Evolutionary conservation across 768 basidiomycete species (phyloP).

Genomic region (Podaxis mareebaensis): DNA sequence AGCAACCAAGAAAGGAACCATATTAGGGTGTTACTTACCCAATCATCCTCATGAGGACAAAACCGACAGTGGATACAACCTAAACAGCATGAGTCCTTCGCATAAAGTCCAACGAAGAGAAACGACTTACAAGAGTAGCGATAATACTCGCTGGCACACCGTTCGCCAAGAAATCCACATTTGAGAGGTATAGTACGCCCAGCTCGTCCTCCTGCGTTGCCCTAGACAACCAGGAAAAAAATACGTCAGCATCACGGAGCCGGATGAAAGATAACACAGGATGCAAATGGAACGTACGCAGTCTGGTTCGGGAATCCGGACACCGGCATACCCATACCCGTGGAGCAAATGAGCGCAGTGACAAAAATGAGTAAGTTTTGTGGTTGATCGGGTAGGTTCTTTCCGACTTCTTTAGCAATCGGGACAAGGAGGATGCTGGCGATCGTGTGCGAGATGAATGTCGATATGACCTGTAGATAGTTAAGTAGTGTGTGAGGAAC

Average conservation of each 20-base stretch:
- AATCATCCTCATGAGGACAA: conserved; percentile 68
- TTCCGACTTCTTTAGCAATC: conserved; percentile 88
- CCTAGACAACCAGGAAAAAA: conserved; percentile 34
- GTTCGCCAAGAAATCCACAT: conserved; percentile 90
- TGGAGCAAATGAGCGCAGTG: conserved; percentile 88
- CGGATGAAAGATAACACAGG: conserved; percentile 13
- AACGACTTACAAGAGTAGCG: conserved; percentile 66
- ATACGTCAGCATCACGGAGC: conserved; percentile 20
- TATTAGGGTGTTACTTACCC: conserved; percentile 49
- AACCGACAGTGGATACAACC: conserved; percentile 88
- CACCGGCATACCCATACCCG: conserved; percentile 98
- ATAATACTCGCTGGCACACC: conserved; percentile 94
- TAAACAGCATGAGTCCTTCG: conserved; percentile 27
- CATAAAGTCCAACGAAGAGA: conserved; percentile 1
- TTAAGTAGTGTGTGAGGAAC: conserved; percentile 27
- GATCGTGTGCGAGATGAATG: conserved; percentile 97
- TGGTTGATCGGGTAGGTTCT: conserved; percentile 68
- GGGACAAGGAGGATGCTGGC: conserved; percentile 96
- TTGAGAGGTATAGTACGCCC: conserved; percentile 82
- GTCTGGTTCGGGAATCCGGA: conserved; percentile 99
- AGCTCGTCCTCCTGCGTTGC: conserved; percentile 95
- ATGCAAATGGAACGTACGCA: conserved; percentile 58
- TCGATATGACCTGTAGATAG: conserved; percentile 71
- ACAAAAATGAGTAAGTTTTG: conserved; percentile 88
- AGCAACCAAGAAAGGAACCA: background rate